These are phyloP conservation scores for Hymenoscyphus linearis DNA, from an alignment of 2,329 filamentous ascomycete genomes.

Conservation along the genomic window DNA sequence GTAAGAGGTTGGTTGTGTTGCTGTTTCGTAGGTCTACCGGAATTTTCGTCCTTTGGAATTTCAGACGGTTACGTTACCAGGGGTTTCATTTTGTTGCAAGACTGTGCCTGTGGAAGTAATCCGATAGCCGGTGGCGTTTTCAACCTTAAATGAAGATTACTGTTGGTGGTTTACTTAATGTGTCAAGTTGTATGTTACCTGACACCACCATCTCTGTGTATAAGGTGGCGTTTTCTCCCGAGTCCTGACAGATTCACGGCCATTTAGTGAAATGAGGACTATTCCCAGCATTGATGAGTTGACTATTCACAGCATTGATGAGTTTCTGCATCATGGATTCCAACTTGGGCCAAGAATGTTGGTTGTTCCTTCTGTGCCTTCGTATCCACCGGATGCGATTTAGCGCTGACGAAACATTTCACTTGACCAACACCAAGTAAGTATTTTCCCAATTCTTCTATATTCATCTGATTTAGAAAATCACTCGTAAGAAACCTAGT, in stretches of 20 bases:
- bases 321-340: not conserved
- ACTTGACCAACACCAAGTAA: not conserved
- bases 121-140: not conserved
- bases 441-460: not conserved
- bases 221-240: not conserved
- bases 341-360: not conserved
- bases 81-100: not conserved
- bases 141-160: too few species aligned
- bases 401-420: not conserved
- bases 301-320: not conserved
- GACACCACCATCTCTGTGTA: too few species aligned
- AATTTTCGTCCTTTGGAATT: not conserved
- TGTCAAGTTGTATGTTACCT: not conserved
- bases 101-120: not conserved
- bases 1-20: not conserved
- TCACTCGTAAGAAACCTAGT: too few species aligned
- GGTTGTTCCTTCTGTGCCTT: not conserved
- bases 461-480: not conserved
- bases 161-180: not conserved
- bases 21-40: not conserved
- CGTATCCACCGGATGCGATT: not conserved
- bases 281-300: not conserved
- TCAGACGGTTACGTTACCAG: not conserved
- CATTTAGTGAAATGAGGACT: not conserved
- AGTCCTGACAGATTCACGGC: not conserved